A percentile compares a stretch with the other conserved stretches of the same genome.
Evolutionary conservation across 2,329 filamentous ascomycete species (phyloP).

Genomic region (Didymella keratinophila): DNA sequence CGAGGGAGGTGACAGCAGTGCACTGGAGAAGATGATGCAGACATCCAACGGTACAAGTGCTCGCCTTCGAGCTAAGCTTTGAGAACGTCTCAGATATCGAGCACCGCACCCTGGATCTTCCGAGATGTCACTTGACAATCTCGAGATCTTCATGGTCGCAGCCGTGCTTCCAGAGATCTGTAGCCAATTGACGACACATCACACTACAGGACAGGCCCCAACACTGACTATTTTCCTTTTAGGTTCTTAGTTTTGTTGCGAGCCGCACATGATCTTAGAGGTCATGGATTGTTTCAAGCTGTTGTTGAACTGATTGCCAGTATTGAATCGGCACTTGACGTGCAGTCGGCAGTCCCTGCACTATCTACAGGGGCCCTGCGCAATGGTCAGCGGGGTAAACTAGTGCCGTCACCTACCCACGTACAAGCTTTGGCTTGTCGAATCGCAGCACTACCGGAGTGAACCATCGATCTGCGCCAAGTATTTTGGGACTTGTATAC

Average conservation of each 20-base stretch:
- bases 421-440: neutral
- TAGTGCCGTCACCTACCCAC: constrained; percentile 1
- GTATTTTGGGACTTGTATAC: constrained; percentile 43
- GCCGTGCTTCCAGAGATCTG: neutral
- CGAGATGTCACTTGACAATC: neutral
- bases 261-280: neutral
- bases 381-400: constrained; percentile 9
- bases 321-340: neutral
- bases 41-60: neutral
- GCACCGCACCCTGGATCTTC: neutral
- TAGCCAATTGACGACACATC: neutral
- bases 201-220: neutral
- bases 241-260: neutral
- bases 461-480: constrained; percentile 24
- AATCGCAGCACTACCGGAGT: constrained; percentile 4
- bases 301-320: neutral
- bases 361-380: neutral
- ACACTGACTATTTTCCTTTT: neutral
- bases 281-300: neutral
- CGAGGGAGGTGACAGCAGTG: neutral
- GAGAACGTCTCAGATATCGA: neutral
- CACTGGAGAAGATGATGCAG: neutral
- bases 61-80: neutral
- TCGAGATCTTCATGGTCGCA: neutral
- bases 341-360: neutral